A percentile compares a stretch with the other conserved stretches of the same genome.
Conservation (phyloP, 2,329 filamentous ascomycete species). For the Ceratocystis colombiana region DNA sequence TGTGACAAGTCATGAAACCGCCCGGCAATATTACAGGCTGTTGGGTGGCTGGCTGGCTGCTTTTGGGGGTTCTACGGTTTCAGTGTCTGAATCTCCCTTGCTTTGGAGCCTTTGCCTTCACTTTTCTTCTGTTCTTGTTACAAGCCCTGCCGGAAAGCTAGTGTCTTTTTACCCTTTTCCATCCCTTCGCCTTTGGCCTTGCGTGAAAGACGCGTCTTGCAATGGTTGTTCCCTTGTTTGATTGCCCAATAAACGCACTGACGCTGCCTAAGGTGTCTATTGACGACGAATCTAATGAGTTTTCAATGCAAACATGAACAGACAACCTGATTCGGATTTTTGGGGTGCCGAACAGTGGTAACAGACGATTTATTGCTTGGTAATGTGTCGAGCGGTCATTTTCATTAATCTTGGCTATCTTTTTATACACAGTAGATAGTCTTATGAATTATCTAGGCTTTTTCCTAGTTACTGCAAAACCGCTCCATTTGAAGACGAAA, state of each 20-base stretch:
- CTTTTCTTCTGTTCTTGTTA: neutral
- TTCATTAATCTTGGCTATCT: no score
- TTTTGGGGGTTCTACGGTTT: neutral
- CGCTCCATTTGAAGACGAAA: no score
- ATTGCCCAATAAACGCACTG: conserved; percentile 4
- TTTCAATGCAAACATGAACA: neutral
- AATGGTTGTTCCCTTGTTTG: neutral
- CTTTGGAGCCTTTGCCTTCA: neutral
- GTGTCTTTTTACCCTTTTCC: neutral
- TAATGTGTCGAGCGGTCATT: no score
- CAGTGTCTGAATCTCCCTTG: conserved; percentile 7
- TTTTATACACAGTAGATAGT: no score
- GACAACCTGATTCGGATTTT: no score
- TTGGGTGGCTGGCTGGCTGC: conserved; percentile 4
- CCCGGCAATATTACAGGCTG: neutral
- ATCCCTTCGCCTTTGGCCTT: neutral
- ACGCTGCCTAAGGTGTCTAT: neutral
- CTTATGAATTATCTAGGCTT: no score
- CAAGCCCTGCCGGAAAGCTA: neutral
- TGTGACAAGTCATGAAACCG: conserved; percentile 14
- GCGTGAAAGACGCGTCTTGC: neutral
- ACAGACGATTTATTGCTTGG: no score
- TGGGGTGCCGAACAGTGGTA: no score
- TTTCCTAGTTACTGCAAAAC: no score
- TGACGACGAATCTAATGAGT: neutral